phyloP scores from a whole-genome alignment of 2,329 filamentous ascomycete species.

The Penicillium sp. region DNA sequence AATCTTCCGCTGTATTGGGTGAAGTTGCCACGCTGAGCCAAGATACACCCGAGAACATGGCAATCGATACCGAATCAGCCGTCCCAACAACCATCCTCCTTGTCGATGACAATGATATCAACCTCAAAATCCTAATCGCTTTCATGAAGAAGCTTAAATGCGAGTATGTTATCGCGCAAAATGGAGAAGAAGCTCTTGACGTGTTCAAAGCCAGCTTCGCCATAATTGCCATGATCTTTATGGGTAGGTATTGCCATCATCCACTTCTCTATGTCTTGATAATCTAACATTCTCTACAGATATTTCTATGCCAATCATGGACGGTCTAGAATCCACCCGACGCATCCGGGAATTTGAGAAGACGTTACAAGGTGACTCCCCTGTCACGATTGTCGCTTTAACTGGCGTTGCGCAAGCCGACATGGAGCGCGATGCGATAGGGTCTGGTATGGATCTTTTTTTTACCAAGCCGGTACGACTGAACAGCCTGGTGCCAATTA shows the following conservation, averaged over 20 bases:
- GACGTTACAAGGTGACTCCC: neutral
- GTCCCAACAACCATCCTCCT: conserved; percentile 25
- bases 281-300: conserved; percentile 20
- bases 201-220: conserved; percentile 20
- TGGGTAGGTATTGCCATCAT: conserved; percentile 11
- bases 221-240: conserved; percentile 14
- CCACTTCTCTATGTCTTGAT: neutral
- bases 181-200: conserved; percentile 36
- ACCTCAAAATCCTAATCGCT: conserved; percentile 33
- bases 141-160: conserved; percentile 32
- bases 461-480: conserved; percentile 31
- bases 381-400: conserved; percentile 27
- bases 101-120: conserved; percentile 41
- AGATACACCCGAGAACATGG: neutral
- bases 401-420: conserved; percentile 31
- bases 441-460: conserved; percentile 32
- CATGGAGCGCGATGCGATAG: conserved; percentile 29
- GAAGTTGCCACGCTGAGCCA: neutral
- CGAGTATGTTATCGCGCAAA: conserved; percentile 31
- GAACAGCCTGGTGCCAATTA: conserved; percentile 1
- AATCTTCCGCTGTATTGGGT: neutral
- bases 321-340: conserved; percentile 32
- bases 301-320: conserved; percentile 40
- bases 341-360: conserved; percentile 30
- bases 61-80: neutral